A percentile compares a stretch with the other conserved stretches of the same genome.
Evolutionary conservation across 176 grass and related monocot species (phyloP).

Genomic region (Aechmea fasciata): DNA sequence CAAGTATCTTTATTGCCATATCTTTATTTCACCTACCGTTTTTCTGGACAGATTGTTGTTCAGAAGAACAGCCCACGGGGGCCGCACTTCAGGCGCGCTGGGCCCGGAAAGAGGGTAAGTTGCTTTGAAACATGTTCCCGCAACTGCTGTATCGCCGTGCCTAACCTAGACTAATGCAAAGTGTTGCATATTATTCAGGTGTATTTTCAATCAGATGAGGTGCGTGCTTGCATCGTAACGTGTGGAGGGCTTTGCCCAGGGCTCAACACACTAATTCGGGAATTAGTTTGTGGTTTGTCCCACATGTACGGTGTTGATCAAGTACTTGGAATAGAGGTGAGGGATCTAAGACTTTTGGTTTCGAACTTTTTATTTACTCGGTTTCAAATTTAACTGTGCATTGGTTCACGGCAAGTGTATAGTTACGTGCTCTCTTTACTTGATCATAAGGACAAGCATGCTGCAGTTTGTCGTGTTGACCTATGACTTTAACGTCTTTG

Average conservation of each 20-base stretch:
- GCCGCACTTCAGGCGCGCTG: conserved; percentile 81
- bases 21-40: conserved; percentile 6
- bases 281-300: conserved; percentile 85
- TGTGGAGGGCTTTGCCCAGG: conserved; percentile 98
- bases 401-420: too few species aligned
- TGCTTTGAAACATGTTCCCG: conserved; percentile 7
- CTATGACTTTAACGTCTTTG: too few species aligned
- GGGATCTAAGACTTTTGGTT: not conserved
- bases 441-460: too few species aligned
- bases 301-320: conserved; percentile 79
- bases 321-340: conserved; percentile 82
- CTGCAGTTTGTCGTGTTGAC: too few species aligned
- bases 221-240: conserved; percentile 87
- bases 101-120: conserved; percentile 77
- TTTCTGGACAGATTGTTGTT: conserved; percentile 46
- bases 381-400: too few species aligned
- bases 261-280: conserved; percentile 94
- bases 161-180: conserved; percentile 5
- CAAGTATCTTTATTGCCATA: not conserved
- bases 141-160: conserved; percentile 3
- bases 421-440: too few species aligned
- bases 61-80: conserved; percentile 63
- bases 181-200: conserved; percentile 36
- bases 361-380: conserved; percentile 15
- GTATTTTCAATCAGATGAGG: conserved; percentile 80